These are phyloP conservation scores for Globisporangium barbulae DNA, from an alignment of 352 stramenopile species.

Conservation along the genomic window DNA sequence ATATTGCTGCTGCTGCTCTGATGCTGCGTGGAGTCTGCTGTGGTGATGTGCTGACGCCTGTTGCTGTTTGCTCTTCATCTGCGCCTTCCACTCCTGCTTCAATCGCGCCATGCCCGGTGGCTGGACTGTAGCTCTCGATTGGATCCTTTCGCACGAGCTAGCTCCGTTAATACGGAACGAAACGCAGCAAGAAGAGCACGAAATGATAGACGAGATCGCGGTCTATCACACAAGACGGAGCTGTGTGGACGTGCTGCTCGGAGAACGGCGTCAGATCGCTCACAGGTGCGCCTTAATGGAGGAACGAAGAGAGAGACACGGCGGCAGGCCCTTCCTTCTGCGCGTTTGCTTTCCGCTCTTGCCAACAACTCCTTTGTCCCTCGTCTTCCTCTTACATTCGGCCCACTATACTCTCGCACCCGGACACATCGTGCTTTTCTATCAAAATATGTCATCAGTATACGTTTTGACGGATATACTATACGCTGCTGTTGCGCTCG, in stretches of 20 bases:
- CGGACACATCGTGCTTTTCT: background rate
- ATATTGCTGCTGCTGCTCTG: background rate
- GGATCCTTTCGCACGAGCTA: background rate
- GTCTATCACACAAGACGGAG: background rate
- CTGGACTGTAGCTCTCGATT: background rate
- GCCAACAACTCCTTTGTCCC: background rate
- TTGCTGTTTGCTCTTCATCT: slow-evolving; percentile 5
- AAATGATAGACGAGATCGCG: background rate
- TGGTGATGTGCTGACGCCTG: background rate
- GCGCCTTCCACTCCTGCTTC: slow-evolving; percentile 17
- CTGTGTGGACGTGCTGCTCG: background rate
- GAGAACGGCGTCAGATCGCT: background rate
- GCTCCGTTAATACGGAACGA: background rate
- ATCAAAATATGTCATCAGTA: background rate
- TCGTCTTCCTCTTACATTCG: background rate
- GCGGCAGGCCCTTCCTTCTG: background rate
- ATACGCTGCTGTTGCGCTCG: background rate
- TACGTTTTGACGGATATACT: background rate
- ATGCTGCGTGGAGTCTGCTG: background rate
- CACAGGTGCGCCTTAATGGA: background rate
- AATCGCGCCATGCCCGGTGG: slow-evolving; percentile 12
- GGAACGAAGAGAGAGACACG: background rate
- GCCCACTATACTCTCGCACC: background rate
- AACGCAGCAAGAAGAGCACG: background rate
- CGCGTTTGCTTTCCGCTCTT: background rate